A percentile compares a stretch with the other conserved stretches of the same genome.
These are phyloP conservation scores for Articulospora tetracladia DNA, from an alignment of 495 filamentous ascomycete genomes.

Conservation along the genomic window DNA sequence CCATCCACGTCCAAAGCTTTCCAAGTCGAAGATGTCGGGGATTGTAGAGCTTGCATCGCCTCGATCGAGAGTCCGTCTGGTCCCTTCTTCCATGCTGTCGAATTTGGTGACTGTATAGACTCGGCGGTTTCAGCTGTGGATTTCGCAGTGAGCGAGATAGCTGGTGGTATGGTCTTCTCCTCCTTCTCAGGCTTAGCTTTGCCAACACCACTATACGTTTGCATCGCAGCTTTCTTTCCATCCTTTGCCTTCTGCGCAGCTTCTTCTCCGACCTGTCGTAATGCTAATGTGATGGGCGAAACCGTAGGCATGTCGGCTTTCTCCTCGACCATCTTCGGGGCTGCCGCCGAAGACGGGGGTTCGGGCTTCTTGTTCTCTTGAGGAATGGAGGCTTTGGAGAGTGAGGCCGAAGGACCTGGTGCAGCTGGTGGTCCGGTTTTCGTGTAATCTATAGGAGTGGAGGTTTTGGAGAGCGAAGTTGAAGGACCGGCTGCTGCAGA, in stretches of 20 bases:
- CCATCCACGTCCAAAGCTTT: constrained; percentile 35
- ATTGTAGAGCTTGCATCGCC: constrained; percentile 33
- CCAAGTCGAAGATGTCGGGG: constrained; percentile 41
- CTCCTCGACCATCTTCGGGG: constrained; percentile 2
- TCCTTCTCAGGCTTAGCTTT: constrained; percentile 14
- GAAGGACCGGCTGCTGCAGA: constrained; percentile 4
- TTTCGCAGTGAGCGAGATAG: constrained; percentile 6
- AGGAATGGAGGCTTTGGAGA: constrained; percentile 19
- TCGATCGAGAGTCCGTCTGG: constrained; percentile 8
- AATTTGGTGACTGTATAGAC: constrained; percentile 34
- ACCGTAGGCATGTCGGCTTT: background rate
- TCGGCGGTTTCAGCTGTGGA: constrained; percentile 1
- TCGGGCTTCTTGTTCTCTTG: constrained; percentile 17
- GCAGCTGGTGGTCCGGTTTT: constrained; percentile 8
- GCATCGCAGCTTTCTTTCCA: constrained; percentile 26
- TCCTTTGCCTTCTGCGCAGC: constrained; percentile 63
- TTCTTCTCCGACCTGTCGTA: constrained; percentile 64
- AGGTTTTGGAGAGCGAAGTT: constrained; percentile 21
- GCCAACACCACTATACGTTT: constrained; percentile 19
- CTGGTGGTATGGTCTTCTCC: constrained; percentile 18
- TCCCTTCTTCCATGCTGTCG: constrained; percentile 33
- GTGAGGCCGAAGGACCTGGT: constrained; percentile 13
- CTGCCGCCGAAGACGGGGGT: constrained; percentile 2
- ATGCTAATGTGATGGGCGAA: constrained; percentile 43
- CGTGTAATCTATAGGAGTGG: constrained; percentile 8